Evolutionary conservation across 2,329 filamentous ascomycete species (phyloP), one percentile per base, ranked within the genome.

Genomic region (Endocalyx cinctus): DNA sequence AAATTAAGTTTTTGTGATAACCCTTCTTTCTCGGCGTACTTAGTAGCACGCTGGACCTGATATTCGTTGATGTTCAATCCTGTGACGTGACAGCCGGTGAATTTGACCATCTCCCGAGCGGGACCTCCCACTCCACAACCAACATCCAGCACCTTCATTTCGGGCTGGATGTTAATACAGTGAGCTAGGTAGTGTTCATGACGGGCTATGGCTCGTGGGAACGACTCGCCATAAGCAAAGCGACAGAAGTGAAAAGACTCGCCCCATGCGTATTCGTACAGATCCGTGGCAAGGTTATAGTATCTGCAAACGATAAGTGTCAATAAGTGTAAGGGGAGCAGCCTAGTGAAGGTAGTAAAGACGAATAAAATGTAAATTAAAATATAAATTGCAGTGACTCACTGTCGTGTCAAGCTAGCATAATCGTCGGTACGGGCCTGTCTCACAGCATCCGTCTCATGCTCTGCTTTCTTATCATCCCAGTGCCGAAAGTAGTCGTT

Each of bases 21-120:
- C 17, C 79, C 79, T 56, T 84, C 79, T 54, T 78, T 77, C 45
- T 69, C 61, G 2, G 82, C 82, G 54, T 87, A 84, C 25, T 64
- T 65, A 16, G 75, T 79, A 5, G 82, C 82, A 41, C 83, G 77
- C 59, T 86, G 72, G 46, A 87, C 86, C 62, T 87, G 83, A 66
- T 87, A 87, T 62, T 85, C 80, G 58, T 85, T 87, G 73, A 86
- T 87, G 70, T 86, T 87, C 60, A 87, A 60, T 27, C 83, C 83
- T 20, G 79, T 70, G 31, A 87, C 72, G 43, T 84, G 77, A 53
- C 72, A 78, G 39, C 77, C 82, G 7, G 78, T 70, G 60, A 86
- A 86, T 55, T 81, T 82, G 59, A 77, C 78, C 48, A 87, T 87
- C 62, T 87, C 82, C 39, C 82, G 69, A 12, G 82, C 83, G 7